phyloP scores from a whole-genome alignment of 345 rosid genomes.

The Kernera saxatilis region DNA sequence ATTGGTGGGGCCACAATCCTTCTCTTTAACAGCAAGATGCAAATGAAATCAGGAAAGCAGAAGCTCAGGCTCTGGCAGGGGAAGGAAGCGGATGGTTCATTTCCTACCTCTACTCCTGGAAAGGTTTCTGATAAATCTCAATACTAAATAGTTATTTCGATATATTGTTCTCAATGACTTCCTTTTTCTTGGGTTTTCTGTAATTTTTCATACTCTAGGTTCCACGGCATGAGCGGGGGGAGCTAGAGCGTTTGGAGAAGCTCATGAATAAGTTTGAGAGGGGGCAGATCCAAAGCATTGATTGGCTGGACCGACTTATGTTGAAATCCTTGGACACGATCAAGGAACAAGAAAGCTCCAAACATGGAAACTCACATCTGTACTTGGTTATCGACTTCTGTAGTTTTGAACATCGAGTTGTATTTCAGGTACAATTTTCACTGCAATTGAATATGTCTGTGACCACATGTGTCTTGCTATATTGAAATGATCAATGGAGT shows the following conservation, averaged over 20 bases:
- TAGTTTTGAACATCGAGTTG: constrained; percentile 92
- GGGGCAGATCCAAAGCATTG: constrained; percentile 81
- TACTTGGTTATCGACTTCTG: constrained; percentile 86
- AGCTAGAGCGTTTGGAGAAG: constrained; percentile 91
- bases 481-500: not conserved
- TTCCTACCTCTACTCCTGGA: constrained; percentile 84
- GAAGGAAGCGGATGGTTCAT: constrained; percentile 89
- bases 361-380: constrained; percentile 62
- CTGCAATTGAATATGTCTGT: not conserved
- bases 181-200: not conserved
- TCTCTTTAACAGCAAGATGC: constrained; percentile 82
- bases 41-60: constrained; percentile 91
- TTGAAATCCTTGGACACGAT: constrained; percentile 75
- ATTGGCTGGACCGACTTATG: constrained; percentile 90
- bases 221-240: constrained; percentile 87
- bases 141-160: not conserved
- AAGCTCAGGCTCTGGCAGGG: constrained; percentile 93
- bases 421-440: constrained; percentile 63
- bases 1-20: constrained; percentile 92
- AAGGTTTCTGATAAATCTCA: constrained; percentile 57
- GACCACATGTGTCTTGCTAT: not conserved
- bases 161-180: not conserved
- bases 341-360: constrained; percentile 70
- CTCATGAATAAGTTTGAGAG: constrained; percentile 84
- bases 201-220: constrained; percentile 42